These are phyloP conservation scores for Bocquillonia castaneifolia DNA, from an alignment of 441 rosid genomes.

Conservation along the genomic window DNA sequence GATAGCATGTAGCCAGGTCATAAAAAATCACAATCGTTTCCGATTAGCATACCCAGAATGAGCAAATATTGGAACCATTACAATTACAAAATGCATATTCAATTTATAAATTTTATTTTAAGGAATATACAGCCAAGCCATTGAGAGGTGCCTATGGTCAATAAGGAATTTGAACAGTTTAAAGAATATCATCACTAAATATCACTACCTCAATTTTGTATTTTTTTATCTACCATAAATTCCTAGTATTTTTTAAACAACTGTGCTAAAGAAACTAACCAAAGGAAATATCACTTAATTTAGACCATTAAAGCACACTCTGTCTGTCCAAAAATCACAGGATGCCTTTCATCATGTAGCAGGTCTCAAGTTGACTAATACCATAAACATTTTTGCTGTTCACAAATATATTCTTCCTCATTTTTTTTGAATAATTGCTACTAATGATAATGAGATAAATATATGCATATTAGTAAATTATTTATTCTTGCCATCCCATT, in stretches of 20 bases:
- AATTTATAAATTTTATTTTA: background rate
- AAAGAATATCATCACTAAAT: background rate
- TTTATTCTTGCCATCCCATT: background rate
- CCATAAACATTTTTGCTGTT: background rate
- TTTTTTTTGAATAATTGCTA: background rate
- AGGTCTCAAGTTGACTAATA: background rate
- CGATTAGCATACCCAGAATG: background rate
- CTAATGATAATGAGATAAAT: background rate
- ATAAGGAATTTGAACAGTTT: background rate
- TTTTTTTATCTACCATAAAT: background rate
- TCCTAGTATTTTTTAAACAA: background rate
- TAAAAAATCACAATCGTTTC: background rate
- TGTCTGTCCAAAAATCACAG: background rate
- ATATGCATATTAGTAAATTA: background rate
- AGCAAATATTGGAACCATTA: background rate
- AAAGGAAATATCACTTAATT: background rate
- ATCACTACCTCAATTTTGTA: background rate
- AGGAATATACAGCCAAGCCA: too few relatives aligned
- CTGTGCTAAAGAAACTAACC: too few relatives aligned
- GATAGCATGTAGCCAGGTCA: background rate
- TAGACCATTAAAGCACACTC: background rate
- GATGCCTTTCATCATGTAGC: background rate
- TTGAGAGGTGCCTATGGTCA: background rate
- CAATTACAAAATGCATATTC: background rate
- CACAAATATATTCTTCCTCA: background rate